phyloP scores from a whole-genome alignment of 345 rosid species.

The Sonneratia alba region DNA sequence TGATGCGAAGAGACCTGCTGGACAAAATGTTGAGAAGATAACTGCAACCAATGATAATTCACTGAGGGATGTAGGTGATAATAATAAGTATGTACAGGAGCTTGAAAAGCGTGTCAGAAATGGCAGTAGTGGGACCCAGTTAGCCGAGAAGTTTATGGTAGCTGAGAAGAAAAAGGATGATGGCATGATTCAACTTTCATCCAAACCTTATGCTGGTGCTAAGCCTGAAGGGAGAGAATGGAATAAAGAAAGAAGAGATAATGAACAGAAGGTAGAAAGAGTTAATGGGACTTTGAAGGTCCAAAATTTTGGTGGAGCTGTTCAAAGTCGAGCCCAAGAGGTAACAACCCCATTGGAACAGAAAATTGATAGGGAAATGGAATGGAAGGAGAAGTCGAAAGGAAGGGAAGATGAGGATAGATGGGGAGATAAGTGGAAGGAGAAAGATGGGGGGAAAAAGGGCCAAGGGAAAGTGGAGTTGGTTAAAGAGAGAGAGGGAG shows the following conservation, averaged over 20 bases:
- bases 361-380: constrained; percentile 18
- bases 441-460: constrained; percentile 15
- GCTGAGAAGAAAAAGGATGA: constrained; percentile 24
- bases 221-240: constrained; percentile 26
- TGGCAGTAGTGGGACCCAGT: constrained; percentile 22
- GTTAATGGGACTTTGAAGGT: constrained; percentile 19
- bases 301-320: constrained; percentile 19
- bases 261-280: constrained; percentile 22
- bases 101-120: constrained; percentile 29
- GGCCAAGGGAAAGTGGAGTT: constrained; percentile 24
- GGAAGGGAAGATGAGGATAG: constrained; percentile 26
- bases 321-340: constrained; percentile 19
- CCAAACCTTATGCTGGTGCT: constrained; percentile 11
- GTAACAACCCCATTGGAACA: constrained; percentile 19
- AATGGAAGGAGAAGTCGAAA: constrained; percentile 24
- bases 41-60: constrained; percentile 22
- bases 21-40: constrained; percentile 22
- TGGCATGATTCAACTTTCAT: constrained; percentile 18
- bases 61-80: constrained; percentile 13
- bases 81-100: constrained; percentile 29
- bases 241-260: constrained; percentile 20
- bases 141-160: constrained; percentile 21
- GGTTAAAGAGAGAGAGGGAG: constrained; percentile 24
- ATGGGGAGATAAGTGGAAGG: constrained; percentile 15
- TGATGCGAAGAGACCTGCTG: constrained; percentile 23